These are phyloP conservation scores for Iris macrosiphon DNA, from an alignment of 106 monocot genomes.

Conservation along the genomic window DNA sequence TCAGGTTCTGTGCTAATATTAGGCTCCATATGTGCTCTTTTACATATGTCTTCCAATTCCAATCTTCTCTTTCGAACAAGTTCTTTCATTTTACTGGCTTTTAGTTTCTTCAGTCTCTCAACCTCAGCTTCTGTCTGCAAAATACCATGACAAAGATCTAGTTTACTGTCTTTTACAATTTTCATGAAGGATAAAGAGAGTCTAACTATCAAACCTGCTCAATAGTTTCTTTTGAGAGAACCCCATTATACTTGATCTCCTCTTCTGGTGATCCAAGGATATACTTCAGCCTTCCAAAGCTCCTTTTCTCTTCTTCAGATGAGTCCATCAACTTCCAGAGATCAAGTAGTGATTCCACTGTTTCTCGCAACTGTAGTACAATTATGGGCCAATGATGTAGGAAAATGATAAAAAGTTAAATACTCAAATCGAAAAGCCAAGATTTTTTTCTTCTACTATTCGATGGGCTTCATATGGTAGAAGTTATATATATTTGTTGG, in stretches of 20 bases:
- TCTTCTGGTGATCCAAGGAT: constrained; percentile 41
- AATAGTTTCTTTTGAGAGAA: constrained; percentile 59
- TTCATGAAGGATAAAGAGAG: background rate
- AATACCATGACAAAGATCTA: background rate
- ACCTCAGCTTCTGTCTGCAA: constrained; percentile 71
- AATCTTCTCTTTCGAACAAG: constrained; percentile 59
- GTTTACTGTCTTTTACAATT: background rate
- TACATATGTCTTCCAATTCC: constrained; percentile 87
- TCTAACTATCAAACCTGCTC: constrained; percentile 51
- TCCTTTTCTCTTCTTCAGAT: constrained; percentile 49
- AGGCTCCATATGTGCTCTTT: constrained; percentile 75
- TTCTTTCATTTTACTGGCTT: constrained; percentile 91
- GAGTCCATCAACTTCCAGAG: constrained; percentile 96
- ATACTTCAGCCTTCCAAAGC: constrained; percentile 45
- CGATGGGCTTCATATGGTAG: too few relatives aligned
- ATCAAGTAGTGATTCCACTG: constrained; percentile 41
- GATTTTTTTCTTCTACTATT: too few relatives aligned
- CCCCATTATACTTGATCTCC: constrained; percentile 34
- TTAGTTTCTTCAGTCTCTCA: constrained; percentile 70
- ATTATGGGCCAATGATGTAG: too few relatives aligned
- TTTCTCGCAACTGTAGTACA: constrained; percentile 57
- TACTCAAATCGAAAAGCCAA: too few relatives aligned
- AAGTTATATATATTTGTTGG: too few relatives aligned
- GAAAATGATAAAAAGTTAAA: too few relatives aligned
- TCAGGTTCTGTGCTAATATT: constrained; percentile 72